Percentiles rank a stretch among this genome's conserved stretches.
Evolutionary conservation across 2,329 filamentous ascomycete species (phyloP).

Genomic region (Fusarium sp.): DNA sequence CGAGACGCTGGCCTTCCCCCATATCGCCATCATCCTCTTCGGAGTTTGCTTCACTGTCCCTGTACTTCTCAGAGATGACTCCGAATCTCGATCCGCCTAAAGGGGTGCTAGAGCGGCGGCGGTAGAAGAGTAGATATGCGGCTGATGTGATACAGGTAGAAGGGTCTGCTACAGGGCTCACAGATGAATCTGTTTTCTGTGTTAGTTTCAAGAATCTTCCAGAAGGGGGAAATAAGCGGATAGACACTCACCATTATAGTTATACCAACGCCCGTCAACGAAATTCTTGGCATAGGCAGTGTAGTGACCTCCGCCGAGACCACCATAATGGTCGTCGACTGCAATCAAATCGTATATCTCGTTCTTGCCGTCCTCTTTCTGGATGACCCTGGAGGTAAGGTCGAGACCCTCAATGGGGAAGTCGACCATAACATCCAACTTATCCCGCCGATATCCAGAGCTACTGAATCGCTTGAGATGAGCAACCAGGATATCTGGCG

Average conservation of each 20-base stretch:
- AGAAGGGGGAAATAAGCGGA: background rate
- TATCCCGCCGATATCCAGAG: constrained; percentile 85
- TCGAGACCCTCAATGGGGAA: constrained; percentile 93
- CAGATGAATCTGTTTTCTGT: constrained; percentile 76
- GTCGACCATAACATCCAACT: constrained; percentile 91
- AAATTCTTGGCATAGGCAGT: constrained; percentile 96
- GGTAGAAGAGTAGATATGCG: constrained; percentile 96
- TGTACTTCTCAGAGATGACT: constrained; percentile 76
- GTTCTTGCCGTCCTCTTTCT: constrained; percentile 84
- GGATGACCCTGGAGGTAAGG: constrained; percentile 82
- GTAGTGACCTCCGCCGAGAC: constrained; percentile 95
- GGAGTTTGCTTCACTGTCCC: constrained; percentile 64
- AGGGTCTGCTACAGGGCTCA: constrained; percentile 73
- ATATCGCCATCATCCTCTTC: constrained; percentile 62
- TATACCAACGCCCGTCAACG: constrained; percentile 90
- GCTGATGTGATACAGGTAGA: constrained; percentile 78
- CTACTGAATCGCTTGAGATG: constrained; percentile 97
- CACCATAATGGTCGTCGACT: constrained; percentile 96
- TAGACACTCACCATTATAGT: constrained; percentile 86
- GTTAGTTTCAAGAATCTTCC: constrained; percentile 58
- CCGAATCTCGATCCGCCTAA: constrained; percentile 85
- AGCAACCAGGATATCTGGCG: constrained; percentile 93
- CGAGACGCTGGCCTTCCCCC: constrained; percentile 92
- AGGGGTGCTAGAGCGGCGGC: constrained; percentile 81
- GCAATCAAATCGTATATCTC: constrained; percentile 94